Conservation (phyloP, 1,284 basidiomycete genomes). For the Papiliotrema fonsecae region DNA sequence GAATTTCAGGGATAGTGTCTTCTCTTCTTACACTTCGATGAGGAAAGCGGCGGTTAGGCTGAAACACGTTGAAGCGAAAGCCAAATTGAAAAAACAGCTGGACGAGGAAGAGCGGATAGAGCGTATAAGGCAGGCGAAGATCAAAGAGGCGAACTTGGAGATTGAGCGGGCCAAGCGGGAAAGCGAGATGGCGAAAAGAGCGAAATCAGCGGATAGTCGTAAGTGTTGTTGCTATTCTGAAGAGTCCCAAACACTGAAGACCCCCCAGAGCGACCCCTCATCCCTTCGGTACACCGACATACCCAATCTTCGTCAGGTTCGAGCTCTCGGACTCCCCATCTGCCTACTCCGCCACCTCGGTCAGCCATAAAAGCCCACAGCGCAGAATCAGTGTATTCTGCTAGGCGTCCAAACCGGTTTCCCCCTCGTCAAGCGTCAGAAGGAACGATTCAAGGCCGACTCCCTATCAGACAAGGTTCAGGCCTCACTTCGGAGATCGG, state of each 20-base stretch:
- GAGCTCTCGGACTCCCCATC: neutral
- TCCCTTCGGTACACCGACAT: conserved; percentile 8
- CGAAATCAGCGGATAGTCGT: conserved; percentile 3
- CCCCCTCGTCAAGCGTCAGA: neutral
- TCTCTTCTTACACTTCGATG: conserved; percentile 33
- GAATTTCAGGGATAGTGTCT: conserved; percentile 34
- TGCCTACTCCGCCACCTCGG: conserved; percentile 1
- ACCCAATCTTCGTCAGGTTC: neutral
- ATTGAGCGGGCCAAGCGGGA: conserved; percentile 21
- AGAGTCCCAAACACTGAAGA: neutral
- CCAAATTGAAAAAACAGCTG: conserved; percentile 29
- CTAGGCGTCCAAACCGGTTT: neutral
- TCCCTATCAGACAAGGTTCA: neutral
- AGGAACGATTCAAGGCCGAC: neutral
- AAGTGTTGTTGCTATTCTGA: neutral
- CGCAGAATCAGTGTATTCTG: neutral
- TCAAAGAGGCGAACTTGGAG: conserved; percentile 27
- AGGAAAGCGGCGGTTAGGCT: conserved; percentile 31
- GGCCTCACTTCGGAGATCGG: conserved; percentile 8
- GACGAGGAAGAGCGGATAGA: conserved; percentile 27
- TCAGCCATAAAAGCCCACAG: neutral
- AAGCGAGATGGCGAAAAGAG: conserved; percentile 14
- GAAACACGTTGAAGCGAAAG: conserved; percentile 31
- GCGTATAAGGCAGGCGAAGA: conserved; percentile 15
- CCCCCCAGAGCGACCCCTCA: conserved; percentile 6